phyloP scores from a whole-genome alignment of 2,329 filamentous ascomycete species.

The Phoma sp. region DNA sequence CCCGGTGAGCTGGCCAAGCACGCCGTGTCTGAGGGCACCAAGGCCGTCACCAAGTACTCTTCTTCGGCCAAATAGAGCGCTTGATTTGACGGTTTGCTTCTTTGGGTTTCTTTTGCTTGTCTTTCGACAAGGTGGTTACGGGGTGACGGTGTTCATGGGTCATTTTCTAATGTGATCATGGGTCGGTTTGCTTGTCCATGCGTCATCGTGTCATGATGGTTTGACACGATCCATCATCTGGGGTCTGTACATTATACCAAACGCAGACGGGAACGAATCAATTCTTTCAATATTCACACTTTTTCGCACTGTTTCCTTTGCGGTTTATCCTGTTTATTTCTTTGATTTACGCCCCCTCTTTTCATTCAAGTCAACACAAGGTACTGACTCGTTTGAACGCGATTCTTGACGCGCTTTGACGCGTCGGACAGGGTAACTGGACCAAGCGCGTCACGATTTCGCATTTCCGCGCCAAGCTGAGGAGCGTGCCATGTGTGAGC shows the following conservation, averaged over 20 bases:
- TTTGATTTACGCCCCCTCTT: background rate
- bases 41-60: slow-evolving; percentile 99
- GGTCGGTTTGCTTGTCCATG: slow-evolving; percentile 54
- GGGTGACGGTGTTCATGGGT: slow-evolving; percentile 53
- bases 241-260: slow-evolving; percentile 53
- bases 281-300: slow-evolving; percentile 48
- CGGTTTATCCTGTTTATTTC: background rate
- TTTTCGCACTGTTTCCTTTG: background rate
- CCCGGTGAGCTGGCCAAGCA: slow-evolving; percentile 99
- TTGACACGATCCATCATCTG: slow-evolving; percentile 47
- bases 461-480: too few species aligned
- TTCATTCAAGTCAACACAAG: background rate
- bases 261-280: slow-evolving; percentile 50
- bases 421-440: background rate
- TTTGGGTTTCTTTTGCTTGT: slow-evolving; percentile 61
- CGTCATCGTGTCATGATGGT: slow-evolving; percentile 45
- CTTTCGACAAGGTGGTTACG: slow-evolving; percentile 53
- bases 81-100: slow-evolving; percentile 51
- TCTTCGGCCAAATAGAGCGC: slow-evolving; percentile 93
- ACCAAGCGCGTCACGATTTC: background rate
- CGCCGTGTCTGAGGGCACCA: slow-evolving; percentile 98
- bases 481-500: too few species aligned
- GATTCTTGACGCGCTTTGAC: background rate
- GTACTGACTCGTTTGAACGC: background rate
- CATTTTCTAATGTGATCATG: slow-evolving; percentile 60